Evolutionary conservation across 2,329 filamentous ascomycete genomes (phyloP).

Genomic region (Davidsoniella neocaledoniae): DNA sequence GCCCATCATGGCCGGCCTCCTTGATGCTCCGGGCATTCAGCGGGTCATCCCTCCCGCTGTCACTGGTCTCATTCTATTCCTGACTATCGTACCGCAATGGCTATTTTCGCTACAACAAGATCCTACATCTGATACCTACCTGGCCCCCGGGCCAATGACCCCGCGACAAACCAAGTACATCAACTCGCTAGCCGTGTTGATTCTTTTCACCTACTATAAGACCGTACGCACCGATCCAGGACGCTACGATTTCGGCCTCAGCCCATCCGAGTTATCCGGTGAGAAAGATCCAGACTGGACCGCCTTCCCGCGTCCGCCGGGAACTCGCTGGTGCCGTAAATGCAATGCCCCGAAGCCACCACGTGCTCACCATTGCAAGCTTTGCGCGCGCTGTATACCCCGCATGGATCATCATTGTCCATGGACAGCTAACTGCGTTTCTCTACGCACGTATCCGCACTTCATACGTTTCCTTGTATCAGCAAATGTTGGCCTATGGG

Average conservation of each 20-base stretch:
- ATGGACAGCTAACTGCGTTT: constrained; percentile 73
- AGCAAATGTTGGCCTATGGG: constrained; percentile 47
- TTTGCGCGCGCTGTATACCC: constrained; percentile 56
- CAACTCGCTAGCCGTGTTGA: constrained; percentile 45
- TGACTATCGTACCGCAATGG: constrained; percentile 56
- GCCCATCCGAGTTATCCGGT: constrained; percentile 20
- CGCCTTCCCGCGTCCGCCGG: constrained; percentile 10
- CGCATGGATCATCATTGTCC: constrained; percentile 82
- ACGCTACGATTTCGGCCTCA: constrained; percentile 29
- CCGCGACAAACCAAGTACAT: constrained; percentile 41
- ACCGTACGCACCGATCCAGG: constrained; percentile 42
- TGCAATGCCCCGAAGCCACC: constrained; percentile 60
- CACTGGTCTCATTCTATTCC: constrained; percentile 47
- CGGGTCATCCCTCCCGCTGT: constrained; percentile 52
- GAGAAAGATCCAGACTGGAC: constrained; percentile 16
- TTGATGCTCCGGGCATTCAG: constrained; percentile 28
- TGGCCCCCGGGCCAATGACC: constrained; percentile 44
- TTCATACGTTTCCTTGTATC: constrained; percentile 65
- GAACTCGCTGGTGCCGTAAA: constrained; percentile 52
- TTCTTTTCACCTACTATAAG: constrained; percentile 54
- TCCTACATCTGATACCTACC: constrained; percentile 27
- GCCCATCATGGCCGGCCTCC: constrained; percentile 25
- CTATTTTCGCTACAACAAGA: constrained; percentile 36
- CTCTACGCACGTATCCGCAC: constrained; percentile 64
- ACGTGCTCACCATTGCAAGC: constrained; percentile 65